Evolutionary conservation across 2,329 filamentous ascomycete species (phyloP).

Genomic region (Diplodia mutila): DNA sequence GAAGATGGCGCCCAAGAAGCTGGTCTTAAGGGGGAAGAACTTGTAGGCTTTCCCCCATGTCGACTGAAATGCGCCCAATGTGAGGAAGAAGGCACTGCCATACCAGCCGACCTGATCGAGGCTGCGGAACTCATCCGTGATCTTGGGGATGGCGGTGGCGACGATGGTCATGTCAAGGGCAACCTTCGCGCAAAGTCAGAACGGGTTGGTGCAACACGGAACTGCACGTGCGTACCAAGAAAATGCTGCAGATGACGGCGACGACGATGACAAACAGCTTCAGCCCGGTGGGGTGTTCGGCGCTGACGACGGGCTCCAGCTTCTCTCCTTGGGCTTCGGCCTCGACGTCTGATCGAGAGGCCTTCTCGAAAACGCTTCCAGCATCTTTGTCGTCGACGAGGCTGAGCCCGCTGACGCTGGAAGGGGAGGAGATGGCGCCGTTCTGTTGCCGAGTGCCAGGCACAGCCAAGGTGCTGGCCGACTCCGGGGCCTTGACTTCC

Average conservation of each 20-base stretch:
- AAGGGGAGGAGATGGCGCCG: not conserved
- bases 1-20: constrained; percentile 38
- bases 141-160: constrained; percentile 37
- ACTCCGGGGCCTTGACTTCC: constrained; percentile 8
- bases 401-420: constrained; percentile 15
- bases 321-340: constrained; percentile 8
- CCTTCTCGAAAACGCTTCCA: constrained; percentile 7
- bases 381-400: constrained; percentile 17
- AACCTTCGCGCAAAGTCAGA: not conserved
- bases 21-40: constrained; percentile 46
- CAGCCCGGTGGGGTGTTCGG: constrained; percentile 32
- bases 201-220: no score
- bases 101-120: constrained; percentile 36
- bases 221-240: constrained; percentile 29
- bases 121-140: constrained; percentile 35
- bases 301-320: constrained; percentile 24
- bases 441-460: not conserved
- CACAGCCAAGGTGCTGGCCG: constrained; percentile 7
- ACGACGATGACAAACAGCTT: constrained; percentile 34
- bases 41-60: constrained; percentile 53
- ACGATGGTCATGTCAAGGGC: constrained; percentile 33
- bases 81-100: constrained; percentile 48
- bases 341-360: constrained; percentile 8
- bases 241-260: constrained; percentile 37
- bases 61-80: constrained; percentile 49